A percentile compares a stretch with the other conserved stretches of the same genome.
These are phyloP conservation scores for Globisporangium takayamanum DNA, from an alignment of 352 stramenopile species.

Conservation along the genomic window DNA sequence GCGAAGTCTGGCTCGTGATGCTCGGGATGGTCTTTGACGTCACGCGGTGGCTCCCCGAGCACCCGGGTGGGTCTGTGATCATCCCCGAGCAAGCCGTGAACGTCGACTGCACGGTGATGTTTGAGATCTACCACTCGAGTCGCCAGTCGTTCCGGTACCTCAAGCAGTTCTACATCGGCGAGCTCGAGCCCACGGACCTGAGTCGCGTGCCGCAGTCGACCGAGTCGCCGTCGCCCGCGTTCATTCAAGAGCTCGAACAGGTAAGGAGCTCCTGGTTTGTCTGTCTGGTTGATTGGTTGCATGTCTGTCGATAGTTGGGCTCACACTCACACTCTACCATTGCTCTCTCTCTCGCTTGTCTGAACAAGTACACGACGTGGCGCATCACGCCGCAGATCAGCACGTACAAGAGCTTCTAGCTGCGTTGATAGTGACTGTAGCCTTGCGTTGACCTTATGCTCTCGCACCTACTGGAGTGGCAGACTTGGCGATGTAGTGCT, in stretches of 20 bases:
- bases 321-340: no score
- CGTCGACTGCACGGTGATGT: conserved; percentile 86
- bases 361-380: conserved; percentile 67
- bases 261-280: conserved; percentile 14
- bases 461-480: no score
- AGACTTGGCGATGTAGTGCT: no score
- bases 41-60: conserved; percentile 83
- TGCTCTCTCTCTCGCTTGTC: not conserved
- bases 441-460: no score
- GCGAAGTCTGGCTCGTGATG: conserved; percentile 84
- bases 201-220: conserved; percentile 37
- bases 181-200: conserved; percentile 63
- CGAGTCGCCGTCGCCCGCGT: conserved; percentile 49
- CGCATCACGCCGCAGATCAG: conserved; percentile 53
- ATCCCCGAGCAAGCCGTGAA: conserved; percentile 85
- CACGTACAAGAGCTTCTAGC: conserved; percentile 81
- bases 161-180: conserved; percentile 90
- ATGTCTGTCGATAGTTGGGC: not conserved
- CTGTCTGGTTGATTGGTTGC: not conserved
- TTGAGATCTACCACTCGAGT: conserved; percentile 90
- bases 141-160: conserved; percentile 89
- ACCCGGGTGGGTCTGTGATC: conserved; percentile 78
- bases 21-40: conserved; percentile 88
- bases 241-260: conserved; percentile 70
- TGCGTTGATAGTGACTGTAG: no score